These are phyloP conservation scores for Amylocystis lapponica DNA, from an alignment of 768 basidiomycete species.

Conservation along the genomic window DNA sequence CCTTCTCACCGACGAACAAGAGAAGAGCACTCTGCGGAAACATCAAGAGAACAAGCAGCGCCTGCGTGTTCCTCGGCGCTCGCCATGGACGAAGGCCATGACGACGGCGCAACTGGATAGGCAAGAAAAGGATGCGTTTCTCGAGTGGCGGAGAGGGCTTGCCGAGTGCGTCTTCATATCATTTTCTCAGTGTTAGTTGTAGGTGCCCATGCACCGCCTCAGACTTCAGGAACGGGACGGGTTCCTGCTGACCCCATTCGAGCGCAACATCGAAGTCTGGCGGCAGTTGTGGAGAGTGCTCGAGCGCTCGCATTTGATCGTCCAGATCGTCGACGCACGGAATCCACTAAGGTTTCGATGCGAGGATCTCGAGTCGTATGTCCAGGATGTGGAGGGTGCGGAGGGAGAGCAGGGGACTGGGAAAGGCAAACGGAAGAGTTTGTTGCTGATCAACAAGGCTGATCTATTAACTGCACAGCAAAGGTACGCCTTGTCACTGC, in stretches of 20 bases:
- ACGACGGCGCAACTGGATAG: slow-evolving; percentile 74
- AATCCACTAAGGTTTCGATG: slow-evolving; percentile 92
- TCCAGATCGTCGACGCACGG: slow-evolving; percentile 95
- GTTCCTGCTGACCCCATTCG: slow-evolving; percentile 92
- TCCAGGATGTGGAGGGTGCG: slow-evolving; percentile 74
- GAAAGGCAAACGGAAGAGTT: slow-evolving; percentile 61
- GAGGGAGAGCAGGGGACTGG: slow-evolving; percentile 80
- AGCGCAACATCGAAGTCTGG: slow-evolving; percentile 98
- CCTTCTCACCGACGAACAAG: slow-evolving; percentile 78
- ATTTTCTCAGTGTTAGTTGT: not conserved
- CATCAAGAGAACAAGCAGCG: slow-evolving; percentile 69
- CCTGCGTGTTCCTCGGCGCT: slow-evolving; percentile 84
- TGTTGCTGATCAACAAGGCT: slow-evolving; percentile 93
- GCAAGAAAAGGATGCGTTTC: slow-evolving; percentile 84
- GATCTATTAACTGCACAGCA: slow-evolving; percentile 86
- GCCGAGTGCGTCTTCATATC: slow-evolving; percentile 63
- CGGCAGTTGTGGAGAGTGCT: slow-evolving; percentile 96
- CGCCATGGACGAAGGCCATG: slow-evolving; percentile 83
- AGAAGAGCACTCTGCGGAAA: slow-evolving; percentile 63
- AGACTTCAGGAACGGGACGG: slow-evolving; percentile 86
- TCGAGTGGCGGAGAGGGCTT: slow-evolving; percentile 89
- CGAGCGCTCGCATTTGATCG: slow-evolving; percentile 89
- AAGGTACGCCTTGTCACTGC: slow-evolving; percentile 44
- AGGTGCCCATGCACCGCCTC: not conserved
- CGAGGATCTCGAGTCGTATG: slow-evolving; percentile 84